Evolutionary conservation across 2,329 filamentous ascomycete genomes (phyloP).

Genomic region (Teratosphaeria viscida): DNA sequence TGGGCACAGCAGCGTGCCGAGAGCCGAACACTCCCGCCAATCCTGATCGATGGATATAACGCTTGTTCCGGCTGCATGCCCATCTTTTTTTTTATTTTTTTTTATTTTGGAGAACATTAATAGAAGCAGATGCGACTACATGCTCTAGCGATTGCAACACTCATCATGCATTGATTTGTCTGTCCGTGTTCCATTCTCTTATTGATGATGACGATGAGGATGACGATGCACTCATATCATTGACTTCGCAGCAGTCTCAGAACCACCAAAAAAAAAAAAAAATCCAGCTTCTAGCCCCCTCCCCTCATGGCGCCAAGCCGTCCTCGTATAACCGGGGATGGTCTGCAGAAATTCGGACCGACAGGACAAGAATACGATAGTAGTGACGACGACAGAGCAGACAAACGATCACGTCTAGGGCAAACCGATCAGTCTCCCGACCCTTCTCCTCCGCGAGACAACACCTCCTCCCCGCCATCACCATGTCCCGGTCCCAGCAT

Average conservation of each 20-base stretch:
- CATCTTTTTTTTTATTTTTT: no score
- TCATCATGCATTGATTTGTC: no score
- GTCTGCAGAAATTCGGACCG: neutral
- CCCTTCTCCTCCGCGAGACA: constrained; percentile 14
- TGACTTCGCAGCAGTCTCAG: neutral
- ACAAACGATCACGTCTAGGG: constrained; percentile 10
- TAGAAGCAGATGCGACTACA: no score
- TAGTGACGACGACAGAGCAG: constrained; percentile 2
- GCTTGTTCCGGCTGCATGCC: no score
- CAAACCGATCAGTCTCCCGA: constrained; percentile 14
- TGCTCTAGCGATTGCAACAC: no score
- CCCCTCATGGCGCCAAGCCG: neutral
- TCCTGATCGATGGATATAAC: no score
- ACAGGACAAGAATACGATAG: constrained; percentile 1
- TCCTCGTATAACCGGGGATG: neutral
- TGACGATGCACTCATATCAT: no score
- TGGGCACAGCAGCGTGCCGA: no score
- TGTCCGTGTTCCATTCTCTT: neutral
- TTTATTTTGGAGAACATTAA: no score
- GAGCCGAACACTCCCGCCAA: no score
- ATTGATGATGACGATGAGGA: neutral
- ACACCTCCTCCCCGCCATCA: constrained; percentile 1
- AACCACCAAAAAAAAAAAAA: neutral
- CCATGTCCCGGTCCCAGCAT: constrained; percentile 6
- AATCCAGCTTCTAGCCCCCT: neutral